phyloP scores from a whole-genome alignment of 495 filamentous ascomycete species.

The Hypoxylon perforatum region DNA sequence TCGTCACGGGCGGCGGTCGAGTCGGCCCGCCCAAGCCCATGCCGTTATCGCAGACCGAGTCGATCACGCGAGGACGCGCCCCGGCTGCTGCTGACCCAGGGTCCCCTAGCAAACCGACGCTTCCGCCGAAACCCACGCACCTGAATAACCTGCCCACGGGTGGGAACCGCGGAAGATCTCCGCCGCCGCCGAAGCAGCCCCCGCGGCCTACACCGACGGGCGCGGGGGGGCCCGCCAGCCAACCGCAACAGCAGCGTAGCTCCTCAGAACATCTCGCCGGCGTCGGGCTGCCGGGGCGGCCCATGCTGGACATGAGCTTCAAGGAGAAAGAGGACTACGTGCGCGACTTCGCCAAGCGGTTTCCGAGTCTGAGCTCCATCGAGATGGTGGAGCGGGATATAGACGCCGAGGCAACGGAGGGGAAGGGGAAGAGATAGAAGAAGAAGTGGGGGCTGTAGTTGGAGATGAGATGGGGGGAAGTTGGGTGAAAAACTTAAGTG shows the following conservation, averaged over 20 bases:
- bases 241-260: constrained; percentile 20
- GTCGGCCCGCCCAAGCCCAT: constrained; percentile 39
- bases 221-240: neutral
- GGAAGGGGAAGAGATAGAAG: constrained; percentile 7
- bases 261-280: constrained; percentile 52
- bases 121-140: constrained; percentile 61
- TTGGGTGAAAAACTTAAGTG: neutral
- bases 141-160: constrained; percentile 60
- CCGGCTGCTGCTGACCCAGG: constrained; percentile 30
- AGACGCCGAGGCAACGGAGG: constrained; percentile 36
- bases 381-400: constrained; percentile 80
- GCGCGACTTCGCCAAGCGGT: constrained; percentile 79
- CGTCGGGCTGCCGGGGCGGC: constrained; percentile 55
- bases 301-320: constrained; percentile 57
- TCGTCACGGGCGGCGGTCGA: constrained; percentile 26
- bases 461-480: neutral
- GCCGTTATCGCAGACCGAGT: constrained; percentile 23
- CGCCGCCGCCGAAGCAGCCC: constrained; percentile 43
- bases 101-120: constrained; percentile 39
- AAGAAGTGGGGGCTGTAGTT: neutral
- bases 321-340: constrained; percentile 66
- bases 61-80: constrained; percentile 27
- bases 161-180: constrained; percentile 47
- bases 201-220: neutral
- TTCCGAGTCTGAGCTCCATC: constrained; percentile 80